phyloP scores from a whole-genome alignment of 345 rosid species.

The Draba incana region DNA sequence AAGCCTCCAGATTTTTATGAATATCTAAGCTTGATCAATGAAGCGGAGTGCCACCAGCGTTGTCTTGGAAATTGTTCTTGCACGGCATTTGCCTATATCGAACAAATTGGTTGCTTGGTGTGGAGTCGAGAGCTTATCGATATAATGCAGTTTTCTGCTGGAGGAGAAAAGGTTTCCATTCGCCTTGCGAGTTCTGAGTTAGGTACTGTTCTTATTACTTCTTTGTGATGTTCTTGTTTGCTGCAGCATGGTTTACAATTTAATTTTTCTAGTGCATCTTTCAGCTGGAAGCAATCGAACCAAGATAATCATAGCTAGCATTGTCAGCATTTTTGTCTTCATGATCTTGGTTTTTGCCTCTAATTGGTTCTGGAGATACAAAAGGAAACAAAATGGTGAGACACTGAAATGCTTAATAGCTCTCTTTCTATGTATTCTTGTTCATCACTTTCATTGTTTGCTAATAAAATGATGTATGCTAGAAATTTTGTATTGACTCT shows the following conservation, averaged over 20 bases:
- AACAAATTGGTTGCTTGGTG: slow-evolving; percentile 40
- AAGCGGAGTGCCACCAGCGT: slow-evolving; percentile 26
- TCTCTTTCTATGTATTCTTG: background rate
- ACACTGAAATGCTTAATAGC: slow-evolving; percentile 10
- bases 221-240: slow-evolving; percentile 7
- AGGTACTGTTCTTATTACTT: too few relatives aligned
- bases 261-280: slow-evolving; percentile 25
- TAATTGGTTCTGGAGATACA: slow-evolving; percentile 32
- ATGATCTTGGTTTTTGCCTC: slow-evolving; percentile 22
- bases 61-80: slow-evolving; percentile 45
- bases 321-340: slow-evolving; percentile 24
- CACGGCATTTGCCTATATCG: slow-evolving; percentile 32
- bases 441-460: background rate
- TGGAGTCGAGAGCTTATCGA: slow-evolving; percentile 40
- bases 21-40: slow-evolving; percentile 33
- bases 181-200: slow-evolving; percentile 43
- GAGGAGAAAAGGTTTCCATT: slow-evolving; percentile 34
- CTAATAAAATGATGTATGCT: background rate
- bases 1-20: slow-evolving; percentile 44
- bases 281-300: slow-evolving; percentile 38
- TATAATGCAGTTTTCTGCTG: slow-evolving; percentile 32
- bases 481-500: slow-evolving; percentile 17
- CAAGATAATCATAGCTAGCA: slow-evolving; percentile 34
- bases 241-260: slow-evolving; percentile 19
- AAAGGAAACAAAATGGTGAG: slow-evolving; percentile 31